phyloP scores from a whole-genome alignment of 2,329 filamentous ascomycete genomes.

The Aspergillus amoenus region DNA sequence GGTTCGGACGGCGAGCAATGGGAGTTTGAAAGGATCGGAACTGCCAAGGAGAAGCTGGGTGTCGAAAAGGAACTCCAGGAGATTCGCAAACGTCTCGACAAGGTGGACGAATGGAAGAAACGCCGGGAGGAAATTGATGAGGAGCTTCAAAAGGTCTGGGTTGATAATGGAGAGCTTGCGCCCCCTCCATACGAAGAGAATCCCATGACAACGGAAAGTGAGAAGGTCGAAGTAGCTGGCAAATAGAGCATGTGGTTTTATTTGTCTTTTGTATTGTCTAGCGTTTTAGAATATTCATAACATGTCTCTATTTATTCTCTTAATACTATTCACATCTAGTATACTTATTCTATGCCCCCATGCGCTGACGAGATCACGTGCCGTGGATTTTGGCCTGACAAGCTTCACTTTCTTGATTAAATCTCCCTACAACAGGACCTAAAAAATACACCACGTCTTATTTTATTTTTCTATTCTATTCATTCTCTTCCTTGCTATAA shows the following conservation, averaged over 20 bases:
- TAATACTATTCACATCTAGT: background rate
- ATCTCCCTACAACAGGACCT: background rate
- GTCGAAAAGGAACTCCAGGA: conserved; percentile 90
- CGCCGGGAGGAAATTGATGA: conserved; percentile 77
- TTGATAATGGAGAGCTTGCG: conserved; percentile 45
- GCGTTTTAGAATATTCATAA: background rate
- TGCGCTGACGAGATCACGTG: background rate
- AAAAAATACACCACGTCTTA: background rate
- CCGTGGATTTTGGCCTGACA: background rate
- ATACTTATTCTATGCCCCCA: background rate
- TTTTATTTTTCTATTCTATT: background rate
- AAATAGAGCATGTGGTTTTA: background rate
- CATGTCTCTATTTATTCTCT: background rate
- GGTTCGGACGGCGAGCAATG: conserved; percentile 82
- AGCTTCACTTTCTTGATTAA: background rate
- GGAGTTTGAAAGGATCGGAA: conserved; percentile 92
- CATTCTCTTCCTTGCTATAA: background rate
- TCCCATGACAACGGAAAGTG: conserved; percentile 18
- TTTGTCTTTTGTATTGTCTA: background rate
- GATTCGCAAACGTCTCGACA: conserved; percentile 72
- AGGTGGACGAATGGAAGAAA: conserved; percentile 81
- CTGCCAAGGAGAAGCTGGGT: conserved; percentile 85
- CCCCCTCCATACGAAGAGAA: conserved; percentile 33
- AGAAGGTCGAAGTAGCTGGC: conserved; percentile 10
- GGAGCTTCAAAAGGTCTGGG: conserved; percentile 69